These are phyloP conservation scores for Proliferodiscus dingleyae DNA, from an alignment of 2,329 filamentous ascomycete genomes.

Conservation along the genomic window DNA sequence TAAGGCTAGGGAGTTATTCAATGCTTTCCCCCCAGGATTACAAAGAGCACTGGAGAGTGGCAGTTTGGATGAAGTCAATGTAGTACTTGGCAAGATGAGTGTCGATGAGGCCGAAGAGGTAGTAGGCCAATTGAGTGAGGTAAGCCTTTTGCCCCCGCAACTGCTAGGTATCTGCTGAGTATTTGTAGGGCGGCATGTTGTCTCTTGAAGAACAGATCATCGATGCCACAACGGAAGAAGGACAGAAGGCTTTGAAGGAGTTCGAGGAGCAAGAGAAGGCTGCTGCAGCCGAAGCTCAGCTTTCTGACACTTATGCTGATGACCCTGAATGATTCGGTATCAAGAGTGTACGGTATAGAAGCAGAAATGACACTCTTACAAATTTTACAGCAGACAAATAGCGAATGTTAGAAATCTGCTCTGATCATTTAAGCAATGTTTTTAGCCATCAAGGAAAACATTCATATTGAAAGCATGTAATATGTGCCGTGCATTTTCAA, in stretches of 20 bases:
- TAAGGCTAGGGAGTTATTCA: slow-evolving; percentile 69
- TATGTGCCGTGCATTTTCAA: slow-evolving; percentile 32
- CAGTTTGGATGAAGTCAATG: slow-evolving; percentile 83
- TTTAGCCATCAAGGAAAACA: slow-evolving; percentile 4
- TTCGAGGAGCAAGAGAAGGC: slow-evolving; percentile 55
- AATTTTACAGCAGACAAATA: too few relatives aligned
- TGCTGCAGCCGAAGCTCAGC: slow-evolving; percentile 14
- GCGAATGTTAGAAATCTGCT: neutral
- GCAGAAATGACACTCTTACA: too few relatives aligned
- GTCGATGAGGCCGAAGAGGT: slow-evolving; percentile 83
- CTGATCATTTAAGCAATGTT: neutral
- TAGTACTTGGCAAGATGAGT: slow-evolving; percentile 81
- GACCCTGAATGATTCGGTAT: slow-evolving; percentile 31
- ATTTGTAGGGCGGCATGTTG: slow-evolving; percentile 67
- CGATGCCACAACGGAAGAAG: slow-evolving; percentile 87
- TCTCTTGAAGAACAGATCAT: slow-evolving; percentile 92
- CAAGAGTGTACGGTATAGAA: neutral
- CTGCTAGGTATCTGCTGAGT: slow-evolving; percentile 1
- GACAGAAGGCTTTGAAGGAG: slow-evolving; percentile 70
- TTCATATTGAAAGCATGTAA: slow-evolving; percentile 3
- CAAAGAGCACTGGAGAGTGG: slow-evolving; percentile 80
- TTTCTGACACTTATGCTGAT: slow-evolving; percentile 29
- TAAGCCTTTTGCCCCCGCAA: slow-evolving; percentile 32
- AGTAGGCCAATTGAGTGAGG: slow-evolving; percentile 72
- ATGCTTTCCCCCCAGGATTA: slow-evolving; percentile 76